These are phyloP conservation scores for Ascocoryne sarcoides DNA, from an alignment of 2,329 filamentous ascomycete species.

Conservation along the genomic window DNA sequence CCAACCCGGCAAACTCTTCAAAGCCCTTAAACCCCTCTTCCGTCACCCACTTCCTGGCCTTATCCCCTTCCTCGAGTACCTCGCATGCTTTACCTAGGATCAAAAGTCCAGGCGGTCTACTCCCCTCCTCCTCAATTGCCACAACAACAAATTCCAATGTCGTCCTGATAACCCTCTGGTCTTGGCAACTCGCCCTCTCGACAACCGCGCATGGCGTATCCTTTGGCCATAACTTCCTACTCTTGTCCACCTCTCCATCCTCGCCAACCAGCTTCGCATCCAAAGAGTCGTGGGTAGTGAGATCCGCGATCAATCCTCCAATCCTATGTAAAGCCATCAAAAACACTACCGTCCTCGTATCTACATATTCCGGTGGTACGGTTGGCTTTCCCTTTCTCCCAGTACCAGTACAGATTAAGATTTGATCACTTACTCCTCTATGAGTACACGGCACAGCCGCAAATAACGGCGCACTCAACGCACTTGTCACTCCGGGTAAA, in stretches of 20 bases:
- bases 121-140: conserved; percentile 83
- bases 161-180: conserved; percentile 86
- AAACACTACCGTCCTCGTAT: conserved; percentile 78
- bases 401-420: conserved; percentile 93
- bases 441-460: conserved; percentile 83
- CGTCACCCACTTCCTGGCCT: conserved; percentile 64
- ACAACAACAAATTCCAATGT: conserved; percentile 70
- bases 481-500: conserved; percentile 83
- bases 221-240: conserved; percentile 55
- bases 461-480: conserved; percentile 79
- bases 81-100: conserved; percentile 81
- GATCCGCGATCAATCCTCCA: conserved; percentile 58
- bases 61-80: conserved; percentile 53
- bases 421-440: conserved; percentile 80
- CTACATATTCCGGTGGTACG: conserved; percentile 68
- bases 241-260: conserved; percentile 27
- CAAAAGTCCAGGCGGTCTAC: conserved; percentile 77
- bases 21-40: conserved; percentile 80
- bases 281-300: conserved; percentile 41
- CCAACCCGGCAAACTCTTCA: conserved; percentile 34
- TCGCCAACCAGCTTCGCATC: conserved; percentile 29
- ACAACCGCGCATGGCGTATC: conserved; percentile 86
- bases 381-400: conserved; percentile 81
- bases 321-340: conserved; percentile 92
- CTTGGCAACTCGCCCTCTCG: conserved; percentile 86